Evolutionary conservation across 345 rosid genomes (phyloP).

Genomic region (Bruguiera parviflora): DNA sequence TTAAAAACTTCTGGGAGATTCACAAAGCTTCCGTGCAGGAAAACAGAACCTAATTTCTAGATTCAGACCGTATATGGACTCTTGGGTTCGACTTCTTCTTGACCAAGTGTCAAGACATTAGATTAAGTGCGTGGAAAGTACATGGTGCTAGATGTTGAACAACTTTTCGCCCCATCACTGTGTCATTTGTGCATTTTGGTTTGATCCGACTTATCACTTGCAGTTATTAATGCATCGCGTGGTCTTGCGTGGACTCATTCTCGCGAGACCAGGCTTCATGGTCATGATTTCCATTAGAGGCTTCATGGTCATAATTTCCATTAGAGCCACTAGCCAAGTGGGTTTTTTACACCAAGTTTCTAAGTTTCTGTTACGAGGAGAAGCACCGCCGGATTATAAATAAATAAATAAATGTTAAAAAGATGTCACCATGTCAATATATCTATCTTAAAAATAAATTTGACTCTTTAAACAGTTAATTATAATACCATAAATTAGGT

Average conservation of each 20-base stretch:
- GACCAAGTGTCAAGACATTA: background rate
- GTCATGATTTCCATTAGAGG: background rate
- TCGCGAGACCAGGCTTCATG: background rate
- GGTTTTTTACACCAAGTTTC: too few relatives aligned
- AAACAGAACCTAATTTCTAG: background rate
- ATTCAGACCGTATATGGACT: too few relatives aligned
- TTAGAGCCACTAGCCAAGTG: too few relatives aligned
- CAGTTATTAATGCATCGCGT: constrained; percentile 8
- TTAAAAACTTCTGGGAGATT: background rate
- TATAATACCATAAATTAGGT: too few relatives aligned
- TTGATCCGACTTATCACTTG: constrained; percentile 16
- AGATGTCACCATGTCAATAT: too few relatives aligned
- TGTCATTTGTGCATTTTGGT: constrained; percentile 8
- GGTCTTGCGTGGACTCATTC: constrained; percentile 21
- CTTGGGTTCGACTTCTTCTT: too few relatives aligned
- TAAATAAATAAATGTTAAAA: too few relatives aligned
- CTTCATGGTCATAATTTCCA: background rate
- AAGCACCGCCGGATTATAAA: too few relatives aligned
- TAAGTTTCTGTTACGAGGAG: too few relatives aligned
- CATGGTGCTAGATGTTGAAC: background rate
- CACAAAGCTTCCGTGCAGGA: background rate
- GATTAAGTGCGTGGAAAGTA: background rate
- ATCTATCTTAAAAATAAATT: too few relatives aligned
- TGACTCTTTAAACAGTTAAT: too few relatives aligned
- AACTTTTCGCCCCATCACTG: background rate